Evolutionary conservation across 805 yeast genomes (phyloP).

Genomic region (Tetrapisispora nanseiensis): DNA sequence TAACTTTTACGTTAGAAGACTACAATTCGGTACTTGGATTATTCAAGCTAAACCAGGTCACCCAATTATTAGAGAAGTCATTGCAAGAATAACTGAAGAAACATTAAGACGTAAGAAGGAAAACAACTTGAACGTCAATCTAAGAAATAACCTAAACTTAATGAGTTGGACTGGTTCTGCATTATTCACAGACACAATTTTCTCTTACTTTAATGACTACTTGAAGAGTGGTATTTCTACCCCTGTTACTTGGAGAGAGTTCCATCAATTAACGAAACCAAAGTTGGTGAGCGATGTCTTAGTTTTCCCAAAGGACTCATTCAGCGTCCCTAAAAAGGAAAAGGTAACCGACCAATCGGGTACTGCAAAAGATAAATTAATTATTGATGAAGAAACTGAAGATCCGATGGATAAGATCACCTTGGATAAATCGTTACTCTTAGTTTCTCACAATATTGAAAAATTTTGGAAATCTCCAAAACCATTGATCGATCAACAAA

Average conservation of each 20-base stretch:
- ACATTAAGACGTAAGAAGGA: constrained; percentile 33
- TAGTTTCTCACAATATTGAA: constrained; percentile 3
- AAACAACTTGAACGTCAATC: constrained; percentile 23
- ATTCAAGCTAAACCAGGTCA: constrained; percentile 80
- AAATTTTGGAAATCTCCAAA: constrained; percentile 3
- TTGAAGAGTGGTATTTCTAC: constrained; percentile 18
- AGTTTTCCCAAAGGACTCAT: constrained; percentile 41
- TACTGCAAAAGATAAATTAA: constrained; percentile 1
- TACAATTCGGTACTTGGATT: constrained; percentile 68
- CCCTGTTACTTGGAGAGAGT: constrained; percentile 43
- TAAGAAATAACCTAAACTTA: constrained; percentile 30
- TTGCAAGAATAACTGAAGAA: constrained; percentile 54
- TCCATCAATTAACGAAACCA: constrained; percentile 48
- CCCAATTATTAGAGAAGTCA: constrained; percentile 63
- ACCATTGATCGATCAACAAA: neutral
- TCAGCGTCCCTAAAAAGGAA: constrained; percentile 7
- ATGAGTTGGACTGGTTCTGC: constrained; percentile 74
- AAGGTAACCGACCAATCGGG: constrained; percentile 2
- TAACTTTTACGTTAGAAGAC: constrained; percentile 47
- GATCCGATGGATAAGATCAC: neutral
- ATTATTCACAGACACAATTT: constrained; percentile 76
- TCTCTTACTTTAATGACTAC: constrained; percentile 62
- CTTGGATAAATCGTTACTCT: neutral
- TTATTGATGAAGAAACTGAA: neutral
- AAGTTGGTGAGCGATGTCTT: constrained; percentile 52